Percentiles rank a stretch among this genome's conserved stretches.
Conservation (phyloP, 2,329 filamentous ascomycete genomes). For the Leptographium lundbergii region DNA sequence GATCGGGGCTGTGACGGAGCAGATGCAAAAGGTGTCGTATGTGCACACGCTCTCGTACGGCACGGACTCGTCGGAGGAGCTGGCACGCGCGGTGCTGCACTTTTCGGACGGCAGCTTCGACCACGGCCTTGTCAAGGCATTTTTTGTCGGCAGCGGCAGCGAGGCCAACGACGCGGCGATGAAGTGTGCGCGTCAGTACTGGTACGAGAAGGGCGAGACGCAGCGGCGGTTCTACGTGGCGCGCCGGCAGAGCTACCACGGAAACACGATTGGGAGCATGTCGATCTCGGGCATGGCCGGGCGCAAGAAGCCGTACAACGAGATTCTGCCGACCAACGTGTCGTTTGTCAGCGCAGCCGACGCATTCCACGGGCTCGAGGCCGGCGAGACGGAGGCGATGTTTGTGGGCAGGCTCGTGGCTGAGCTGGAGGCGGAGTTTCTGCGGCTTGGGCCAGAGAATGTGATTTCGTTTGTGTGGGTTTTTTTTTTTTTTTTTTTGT, state of each 20-base stretch:
- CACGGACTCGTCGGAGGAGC: constrained; percentile 36
- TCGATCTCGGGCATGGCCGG: constrained; percentile 46
- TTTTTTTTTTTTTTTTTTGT: neutral
- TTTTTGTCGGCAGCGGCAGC: constrained; percentile 33
- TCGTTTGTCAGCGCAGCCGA: constrained; percentile 54
- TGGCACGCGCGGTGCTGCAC: constrained; percentile 24
- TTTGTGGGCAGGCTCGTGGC: constrained; percentile 46
- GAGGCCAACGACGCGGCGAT: constrained; percentile 58
- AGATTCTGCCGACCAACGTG: constrained; percentile 36
- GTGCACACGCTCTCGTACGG: constrained; percentile 35
- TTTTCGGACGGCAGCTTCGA: neutral
- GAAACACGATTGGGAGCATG: constrained; percentile 52
- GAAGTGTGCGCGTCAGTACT: constrained; percentile 57
- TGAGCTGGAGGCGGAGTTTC: constrained; percentile 52
- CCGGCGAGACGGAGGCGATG: constrained; percentile 36
- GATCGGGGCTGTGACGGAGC: constrained; percentile 42
- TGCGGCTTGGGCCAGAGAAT: constrained; percentile 43
- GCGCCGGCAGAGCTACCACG: constrained; percentile 55
- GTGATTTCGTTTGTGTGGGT: constrained; percentile 48
- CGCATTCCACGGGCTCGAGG: constrained; percentile 35
- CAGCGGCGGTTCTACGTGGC: constrained; percentile 49
- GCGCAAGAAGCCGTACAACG: constrained; percentile 44
- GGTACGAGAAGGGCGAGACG: constrained; percentile 39
- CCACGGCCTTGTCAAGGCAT: constrained; percentile 23
- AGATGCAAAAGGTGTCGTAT: constrained; percentile 24